Evolutionary conservation across 345 rosid genomes (phyloP).

Genomic region (Citrus mangshanensis): DNA sequence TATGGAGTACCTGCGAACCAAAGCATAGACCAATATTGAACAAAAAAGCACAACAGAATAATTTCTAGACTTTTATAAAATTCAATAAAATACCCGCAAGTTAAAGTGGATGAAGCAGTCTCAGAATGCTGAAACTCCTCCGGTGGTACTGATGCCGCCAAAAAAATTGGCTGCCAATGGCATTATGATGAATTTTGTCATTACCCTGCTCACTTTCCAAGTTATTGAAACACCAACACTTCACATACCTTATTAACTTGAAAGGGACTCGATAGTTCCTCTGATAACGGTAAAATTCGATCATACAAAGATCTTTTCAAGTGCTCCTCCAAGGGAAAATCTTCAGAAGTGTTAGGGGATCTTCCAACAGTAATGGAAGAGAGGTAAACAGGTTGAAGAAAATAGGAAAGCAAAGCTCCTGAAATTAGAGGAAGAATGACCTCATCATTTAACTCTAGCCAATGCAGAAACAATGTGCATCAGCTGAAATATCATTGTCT

Average conservation of each 20-base stretch:
- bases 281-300: conserved; percentile 44
- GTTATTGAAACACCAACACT: conserved; percentile 12
- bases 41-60: conserved; percentile 12
- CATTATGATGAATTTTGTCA: conserved; percentile 19
- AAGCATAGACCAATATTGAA: conserved; percentile 3
- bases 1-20: conserved; percentile 63
- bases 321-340: conserved; percentile 41
- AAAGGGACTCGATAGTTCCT: conserved; percentile 44
- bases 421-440: conserved; percentile 26
- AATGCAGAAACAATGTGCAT: neutral
- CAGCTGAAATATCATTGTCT: neutral
- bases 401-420: conserved; percentile 77
- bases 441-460: conserved; percentile 7
- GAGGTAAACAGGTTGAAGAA: conserved; percentile 68
- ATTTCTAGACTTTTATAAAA: neutral
- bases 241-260: conserved; percentile 58
- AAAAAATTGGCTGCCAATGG: conserved; percentile 64
- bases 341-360: conserved; percentile 38
- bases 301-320: conserved; percentile 52
- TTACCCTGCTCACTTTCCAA: conserved; percentile 1
- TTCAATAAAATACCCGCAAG: conserved; percentile 69
- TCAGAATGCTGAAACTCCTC: conserved; percentile 85
- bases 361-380: conserved; percentile 72
- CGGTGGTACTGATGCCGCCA: conserved; percentile 62
- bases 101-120: conserved; percentile 70